Evolutionary conservation across 169 alveolate species (phyloP).

Genomic region (Blepharisma undulans): DNA sequence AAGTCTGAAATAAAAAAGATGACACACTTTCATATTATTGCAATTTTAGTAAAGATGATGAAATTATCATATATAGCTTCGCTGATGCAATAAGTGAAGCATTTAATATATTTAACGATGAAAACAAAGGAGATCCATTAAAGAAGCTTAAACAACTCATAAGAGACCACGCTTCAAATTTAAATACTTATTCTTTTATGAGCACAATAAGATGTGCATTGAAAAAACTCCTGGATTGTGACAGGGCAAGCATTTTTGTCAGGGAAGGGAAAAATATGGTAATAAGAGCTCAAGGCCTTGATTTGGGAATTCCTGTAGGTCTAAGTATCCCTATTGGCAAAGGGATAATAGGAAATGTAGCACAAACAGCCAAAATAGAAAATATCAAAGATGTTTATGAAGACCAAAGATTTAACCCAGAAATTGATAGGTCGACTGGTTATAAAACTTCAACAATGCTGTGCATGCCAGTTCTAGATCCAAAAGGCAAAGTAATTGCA

Average conservation of each 20-base stretch:
- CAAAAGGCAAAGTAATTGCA: conserved; percentile 3
- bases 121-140: not conserved
- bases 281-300: not conserved
- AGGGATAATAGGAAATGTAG: conserved; percentile 31
- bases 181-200: not conserved
- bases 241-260: conserved; percentile 14
- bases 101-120: not conserved
- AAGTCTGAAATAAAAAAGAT: conserved; percentile 25
- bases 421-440: conserved; percentile 18
- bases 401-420: conserved; percentile 31
- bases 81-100: not conserved
- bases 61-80: not conserved
- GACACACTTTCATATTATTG: conserved; percentile 7
- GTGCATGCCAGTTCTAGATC: conserved; percentile 30
- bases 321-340: conserved; percentile 10
- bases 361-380: not conserved
- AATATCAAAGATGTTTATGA: conserved; percentile 18
- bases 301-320: conserved; percentile 16
- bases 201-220: not conserved
- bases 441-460: conserved; percentile 25
- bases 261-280: conserved; percentile 17
- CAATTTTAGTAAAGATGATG: conserved; percentile 10
- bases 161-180: not conserved
- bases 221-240: not conserved
- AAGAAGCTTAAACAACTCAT: not conserved